Conservation (phyloP, 2,329 filamentous ascomycete genomes). For the Exserohilum rostratum region DNA sequence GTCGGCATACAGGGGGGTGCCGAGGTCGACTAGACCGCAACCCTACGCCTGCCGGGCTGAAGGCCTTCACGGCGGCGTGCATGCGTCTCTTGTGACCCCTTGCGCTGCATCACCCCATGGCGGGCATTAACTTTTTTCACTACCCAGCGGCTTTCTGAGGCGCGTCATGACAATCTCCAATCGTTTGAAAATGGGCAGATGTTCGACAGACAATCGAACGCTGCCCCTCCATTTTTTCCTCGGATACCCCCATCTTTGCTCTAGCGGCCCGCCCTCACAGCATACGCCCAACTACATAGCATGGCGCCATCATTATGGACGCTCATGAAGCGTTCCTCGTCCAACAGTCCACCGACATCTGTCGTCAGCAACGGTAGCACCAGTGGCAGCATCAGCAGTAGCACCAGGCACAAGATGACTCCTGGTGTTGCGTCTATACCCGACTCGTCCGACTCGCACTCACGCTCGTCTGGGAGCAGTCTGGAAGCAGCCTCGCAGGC, state of each 20-base stretch:
- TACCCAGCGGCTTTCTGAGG: conserved; percentile 8
- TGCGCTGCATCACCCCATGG: conserved; percentile 34
- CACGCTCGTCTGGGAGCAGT: conserved; percentile 35
- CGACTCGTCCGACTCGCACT: conserved; percentile 30
- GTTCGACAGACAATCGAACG: conserved; percentile 25
- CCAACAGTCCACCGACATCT: conserved; percentile 29
- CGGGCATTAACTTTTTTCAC: conserved; percentile 24
- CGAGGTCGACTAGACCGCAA: conserved; percentile 12
- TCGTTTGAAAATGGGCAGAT: conserved; percentile 36
- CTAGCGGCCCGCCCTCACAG: conserved; percentile 20
- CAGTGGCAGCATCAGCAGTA: too few relatives aligned
- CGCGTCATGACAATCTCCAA: conserved; percentile 15
- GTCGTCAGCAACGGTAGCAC: too few relatives aligned
- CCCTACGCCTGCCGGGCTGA: conserved; percentile 22
- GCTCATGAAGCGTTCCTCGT: conserved; percentile 44
- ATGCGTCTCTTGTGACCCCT: conserved; percentile 20
- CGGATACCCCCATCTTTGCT: conserved; percentile 35
- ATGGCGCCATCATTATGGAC: conserved; percentile 43
- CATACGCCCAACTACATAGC: conserved; percentile 26
- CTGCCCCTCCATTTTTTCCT: conserved; percentile 24
- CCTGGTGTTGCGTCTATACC: conserved; percentile 33
- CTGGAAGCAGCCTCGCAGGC: conserved; percentile 26
- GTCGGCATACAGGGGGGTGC: conserved; percentile 8
- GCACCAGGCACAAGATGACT: conserved; percentile 47
- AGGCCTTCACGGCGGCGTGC: conserved; percentile 13